Conservation (phyloP, 148 eudicot genomes). For the Talinum fruticosum region DNA sequence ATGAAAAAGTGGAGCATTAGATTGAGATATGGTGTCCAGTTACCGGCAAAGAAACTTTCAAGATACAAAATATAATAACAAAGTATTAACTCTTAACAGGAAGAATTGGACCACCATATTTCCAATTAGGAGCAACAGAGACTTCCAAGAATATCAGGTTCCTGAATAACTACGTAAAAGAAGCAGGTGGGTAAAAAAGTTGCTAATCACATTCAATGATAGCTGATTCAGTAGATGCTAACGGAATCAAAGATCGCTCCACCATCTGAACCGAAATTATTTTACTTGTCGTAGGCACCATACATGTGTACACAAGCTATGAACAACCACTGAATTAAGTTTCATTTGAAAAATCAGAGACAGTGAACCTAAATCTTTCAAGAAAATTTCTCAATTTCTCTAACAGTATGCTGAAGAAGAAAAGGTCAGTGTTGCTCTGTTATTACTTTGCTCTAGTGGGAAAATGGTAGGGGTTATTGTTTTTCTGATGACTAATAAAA, state of each 20-base stretch:
- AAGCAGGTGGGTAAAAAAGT: not conserved
- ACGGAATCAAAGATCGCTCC: not conserved
- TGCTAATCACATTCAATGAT: not conserved
- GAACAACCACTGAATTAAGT: no score
- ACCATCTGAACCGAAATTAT: constrained; percentile 2
- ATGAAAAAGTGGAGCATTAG: not conserved
- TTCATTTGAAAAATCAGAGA: no score
- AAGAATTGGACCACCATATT: not conserved
- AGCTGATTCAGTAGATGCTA: not conserved
- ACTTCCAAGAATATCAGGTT: no score
- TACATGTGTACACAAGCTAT: no score
- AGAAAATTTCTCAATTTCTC: no score
- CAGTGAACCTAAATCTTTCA: no score
- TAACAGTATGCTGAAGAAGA: no score
- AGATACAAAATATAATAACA: not conserved
- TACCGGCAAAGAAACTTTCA: not conserved
- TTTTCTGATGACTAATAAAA: no score
- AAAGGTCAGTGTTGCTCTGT: no score
- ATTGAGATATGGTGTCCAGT: not conserved
- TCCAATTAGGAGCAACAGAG: no score
- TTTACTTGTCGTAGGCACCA: not conserved
- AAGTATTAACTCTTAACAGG: not conserved
- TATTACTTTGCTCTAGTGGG: no score
- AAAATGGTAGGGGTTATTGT: no score
- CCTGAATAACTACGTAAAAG: not conserved